Evolutionary conservation across 2,329 filamentous ascomycete species (phyloP).

Genomic region (Sclerotinia minor): DNA sequence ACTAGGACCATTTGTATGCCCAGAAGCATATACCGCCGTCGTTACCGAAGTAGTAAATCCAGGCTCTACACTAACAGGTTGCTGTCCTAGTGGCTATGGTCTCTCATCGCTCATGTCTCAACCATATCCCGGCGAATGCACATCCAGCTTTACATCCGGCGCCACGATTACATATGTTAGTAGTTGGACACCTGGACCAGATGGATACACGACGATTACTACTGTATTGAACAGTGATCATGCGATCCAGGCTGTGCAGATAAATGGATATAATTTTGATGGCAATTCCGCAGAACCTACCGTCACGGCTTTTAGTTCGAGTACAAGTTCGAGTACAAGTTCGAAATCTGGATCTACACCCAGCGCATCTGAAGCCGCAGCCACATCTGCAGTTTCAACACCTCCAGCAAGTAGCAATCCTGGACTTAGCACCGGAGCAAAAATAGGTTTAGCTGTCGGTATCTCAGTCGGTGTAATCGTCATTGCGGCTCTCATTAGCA

Average conservation of each 20-base stretch:
- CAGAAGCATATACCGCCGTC: slow-evolving; percentile 10
- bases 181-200: neutral
- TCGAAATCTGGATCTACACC: neutral
- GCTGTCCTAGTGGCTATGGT: slow-evolving; percentile 16
- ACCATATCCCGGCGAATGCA: neutral
- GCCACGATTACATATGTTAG: slow-evolving; percentile 16
- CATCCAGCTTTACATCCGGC: neutral
- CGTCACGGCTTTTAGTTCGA: slow-evolving; percentile 12
- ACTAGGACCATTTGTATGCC: slow-evolving; percentile 21
- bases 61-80: slow-evolving; percentile 3
- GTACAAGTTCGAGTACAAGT: neutral
- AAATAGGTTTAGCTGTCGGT: slow-evolving; percentile 7
- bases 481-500: neutral
- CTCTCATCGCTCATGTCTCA: neutral
- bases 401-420: neutral
- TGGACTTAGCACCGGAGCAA: neutral
- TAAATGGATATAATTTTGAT: slow-evolving; percentile 23
- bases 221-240: neutral
- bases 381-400: neutral
- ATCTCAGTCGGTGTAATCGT: neutral
- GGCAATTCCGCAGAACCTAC: slow-evolving; percentile 12
- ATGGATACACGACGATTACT: neutral
- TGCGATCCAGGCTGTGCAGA: neutral
- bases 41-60: neutral
- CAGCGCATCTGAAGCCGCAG: neutral